phyloP scores from a whole-genome alignment of 2,329 filamentous ascomycete genomes.

The Periglandula ipomoeae region DNA sequence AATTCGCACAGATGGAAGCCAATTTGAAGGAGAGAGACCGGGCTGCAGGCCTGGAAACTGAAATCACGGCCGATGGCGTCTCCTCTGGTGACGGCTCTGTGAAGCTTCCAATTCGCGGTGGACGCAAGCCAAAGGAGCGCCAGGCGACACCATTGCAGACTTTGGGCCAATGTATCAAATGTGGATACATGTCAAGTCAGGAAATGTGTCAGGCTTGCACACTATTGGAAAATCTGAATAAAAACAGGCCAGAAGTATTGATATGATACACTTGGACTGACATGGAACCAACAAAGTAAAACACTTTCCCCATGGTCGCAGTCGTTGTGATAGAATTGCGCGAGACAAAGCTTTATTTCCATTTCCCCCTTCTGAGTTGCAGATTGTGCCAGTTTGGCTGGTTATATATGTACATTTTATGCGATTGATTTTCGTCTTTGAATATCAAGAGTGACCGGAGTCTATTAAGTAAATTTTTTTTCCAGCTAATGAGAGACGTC shows the following conservation, averaged over 20 bases:
- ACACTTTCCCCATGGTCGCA: neutral
- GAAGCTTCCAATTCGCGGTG: constrained; percentile 24
- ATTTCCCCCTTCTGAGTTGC: neutral
- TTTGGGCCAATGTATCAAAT: constrained; percentile 74
- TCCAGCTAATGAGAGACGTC: constrained; percentile 35
- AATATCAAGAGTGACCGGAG: constrained; percentile 1
- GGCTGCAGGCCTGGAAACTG: constrained; percentile 20
- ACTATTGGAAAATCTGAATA: constrained; percentile 84
- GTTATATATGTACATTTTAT: constrained; percentile 11
- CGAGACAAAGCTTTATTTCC: neutral
- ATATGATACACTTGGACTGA: constrained; percentile 27
- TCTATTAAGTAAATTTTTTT: constrained; percentile 37
- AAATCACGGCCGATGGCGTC: constrained; percentile 19
- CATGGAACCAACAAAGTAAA: neutral
- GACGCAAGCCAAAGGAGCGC: constrained; percentile 18
- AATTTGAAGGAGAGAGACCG: constrained; percentile 13
- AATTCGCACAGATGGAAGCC: constrained; percentile 77
- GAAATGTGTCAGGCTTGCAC: constrained; percentile 88
- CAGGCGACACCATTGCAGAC: constrained; percentile 49
- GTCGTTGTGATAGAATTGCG: neutral
- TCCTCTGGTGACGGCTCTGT: constrained; percentile 18
- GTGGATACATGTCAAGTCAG: constrained; percentile 94
- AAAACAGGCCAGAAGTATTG: constrained; percentile 53
- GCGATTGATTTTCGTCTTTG: neutral
- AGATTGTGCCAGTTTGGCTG: neutral